Evolutionary conservation across 805 yeast species (phyloP).

Genomic region (Lachancea lanzarotensis): DNA sequence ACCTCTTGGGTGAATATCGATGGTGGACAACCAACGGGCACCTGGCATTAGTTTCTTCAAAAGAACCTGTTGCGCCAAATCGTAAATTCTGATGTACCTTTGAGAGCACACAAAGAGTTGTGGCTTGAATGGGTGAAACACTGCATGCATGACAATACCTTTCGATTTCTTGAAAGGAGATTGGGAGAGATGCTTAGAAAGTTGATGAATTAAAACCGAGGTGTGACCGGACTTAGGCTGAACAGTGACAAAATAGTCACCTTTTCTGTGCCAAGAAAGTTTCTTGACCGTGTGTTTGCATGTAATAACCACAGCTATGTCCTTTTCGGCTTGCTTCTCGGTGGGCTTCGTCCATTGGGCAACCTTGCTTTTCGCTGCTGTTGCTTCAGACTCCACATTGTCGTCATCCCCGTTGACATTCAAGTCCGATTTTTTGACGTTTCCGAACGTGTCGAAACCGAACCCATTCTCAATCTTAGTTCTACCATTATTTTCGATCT

Average conservation of each 20-base stretch:
- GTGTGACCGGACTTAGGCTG: slow-evolving; percentile 88
- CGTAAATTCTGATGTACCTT: slow-evolving; percentile 85
- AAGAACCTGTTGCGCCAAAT: slow-evolving; percentile 76
- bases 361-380: slow-evolving; percentile 43
- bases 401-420: slow-evolving; percentile 36
- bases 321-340: slow-evolving; percentile 50
- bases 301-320: slow-evolving; percentile 68
- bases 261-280: slow-evolving; percentile 92
- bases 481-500: slow-evolving; percentile 73
- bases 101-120: slow-evolving; percentile 91
- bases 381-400: slow-evolving; percentile 36
- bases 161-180: slow-evolving; percentile 90
- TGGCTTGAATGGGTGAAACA: slow-evolving; percentile 95
- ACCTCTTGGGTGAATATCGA: slow-evolving; percentile 94
- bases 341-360: slow-evolving; percentile 84
- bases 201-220: slow-evolving; percentile 88
- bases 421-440: slow-evolving; percentile 39
- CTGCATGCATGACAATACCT: slow-evolving; percentile 93
- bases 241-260: slow-evolving; percentile 94
- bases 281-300: slow-evolving; percentile 64
- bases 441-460: slow-evolving; percentile 70
- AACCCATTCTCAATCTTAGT: slow-evolving; percentile 82
- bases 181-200: slow-evolving; percentile 90
- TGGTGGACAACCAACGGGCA: slow-evolving; percentile 86
- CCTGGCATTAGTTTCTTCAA: slow-evolving; percentile 88